phyloP scores from a whole-genome alignment of 495 filamentous ascomycete genomes.

The Margaritispora aquatica region DNA sequence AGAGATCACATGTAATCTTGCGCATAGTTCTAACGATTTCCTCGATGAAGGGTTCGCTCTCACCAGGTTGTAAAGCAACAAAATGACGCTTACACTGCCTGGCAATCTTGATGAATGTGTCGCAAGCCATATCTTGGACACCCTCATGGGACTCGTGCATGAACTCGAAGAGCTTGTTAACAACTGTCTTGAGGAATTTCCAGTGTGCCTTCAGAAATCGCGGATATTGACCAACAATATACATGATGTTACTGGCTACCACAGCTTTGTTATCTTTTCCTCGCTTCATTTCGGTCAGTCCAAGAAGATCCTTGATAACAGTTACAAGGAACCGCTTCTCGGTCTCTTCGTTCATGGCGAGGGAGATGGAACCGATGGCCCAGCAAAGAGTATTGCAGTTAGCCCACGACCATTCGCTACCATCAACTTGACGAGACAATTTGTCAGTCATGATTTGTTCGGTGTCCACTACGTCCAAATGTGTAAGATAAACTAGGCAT shows the following conservation, averaged over 20 bases:
- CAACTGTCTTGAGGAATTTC: conserved; percentile 99
- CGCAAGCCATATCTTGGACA: conserved; percentile 99
- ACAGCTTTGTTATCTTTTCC: conserved; percentile 99
- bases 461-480: conserved; percentile 94
- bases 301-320: conserved; percentile 97
- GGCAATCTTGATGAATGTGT: conserved; percentile 99
- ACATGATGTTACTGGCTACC: conserved; percentile 99
- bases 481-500: conserved; percentile 95
- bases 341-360: conserved; percentile 98
- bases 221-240: conserved; percentile 98
- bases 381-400: conserved; percentile 99
- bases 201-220: conserved; percentile 98
- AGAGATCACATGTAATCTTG: conserved; percentile 90
- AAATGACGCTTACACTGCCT: conserved; percentile 98
- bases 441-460: conserved; percentile 99
- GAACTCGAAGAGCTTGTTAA: conserved; percentile 99
- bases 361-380: conserved; percentile 97
- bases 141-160: conserved; percentile 99
- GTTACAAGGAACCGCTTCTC: conserved; percentile 98
- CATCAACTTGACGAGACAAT: conserved; percentile 87
- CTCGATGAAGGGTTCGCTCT: conserved; percentile 94
- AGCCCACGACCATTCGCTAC: conserved; percentile 95
- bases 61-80: conserved; percentile 89
- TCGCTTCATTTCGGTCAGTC: conserved; percentile 96
- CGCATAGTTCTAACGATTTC: conserved; percentile 94